These are phyloP conservation scores for Hanseniaspora vineae DNA, from an alignment of 805 yeast genomes.

Conservation along the genomic window DNA sequence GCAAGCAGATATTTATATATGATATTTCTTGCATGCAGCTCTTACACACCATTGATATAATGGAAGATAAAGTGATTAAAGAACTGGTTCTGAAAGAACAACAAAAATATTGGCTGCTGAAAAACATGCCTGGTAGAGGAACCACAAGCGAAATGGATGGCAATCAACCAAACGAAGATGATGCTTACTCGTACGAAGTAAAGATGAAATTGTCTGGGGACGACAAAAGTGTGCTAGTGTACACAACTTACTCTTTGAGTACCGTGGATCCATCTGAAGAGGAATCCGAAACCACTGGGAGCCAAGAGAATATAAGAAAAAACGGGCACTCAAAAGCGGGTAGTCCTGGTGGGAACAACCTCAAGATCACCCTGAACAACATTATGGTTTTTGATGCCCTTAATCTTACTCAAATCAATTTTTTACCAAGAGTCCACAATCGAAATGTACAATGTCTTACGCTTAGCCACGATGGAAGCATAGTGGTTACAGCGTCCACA, in stretches of 20 bases:
- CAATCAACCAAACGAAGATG: not conserved
- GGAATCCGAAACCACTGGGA: too few relatives aligned
- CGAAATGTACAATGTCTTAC: conserved; percentile 24
- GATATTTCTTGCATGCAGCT: conserved; percentile 85
- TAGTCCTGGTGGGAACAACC: not conserved
- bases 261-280: not conserved
- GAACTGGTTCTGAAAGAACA: not conserved
- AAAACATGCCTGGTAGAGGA: not conserved
- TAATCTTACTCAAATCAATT: conserved; percentile 57
- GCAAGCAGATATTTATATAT: conserved; percentile 73
- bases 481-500: conserved; percentile 54
- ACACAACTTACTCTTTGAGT: not conserved
- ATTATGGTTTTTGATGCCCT: conserved; percentile 71
- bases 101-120: not conserved
- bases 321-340: conserved; percentile 1
- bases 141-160: not conserved
- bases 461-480: conserved; percentile 42
- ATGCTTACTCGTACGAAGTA: not conserved
- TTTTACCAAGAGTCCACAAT: conserved; percentile 20
- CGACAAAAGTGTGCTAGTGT: not conserved
- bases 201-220: not conserved
- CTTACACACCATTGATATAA: conserved; percentile 48
- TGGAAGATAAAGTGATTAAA: conserved; percentile 11
- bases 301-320: not conserved
- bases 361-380: conserved; percentile 12